Percentiles rank a stretch among this genome's conserved stretches.
Conservation (phyloP, 2,329 filamentous ascomycete genomes). For the Alternaria novae-zelandiae region DNA sequence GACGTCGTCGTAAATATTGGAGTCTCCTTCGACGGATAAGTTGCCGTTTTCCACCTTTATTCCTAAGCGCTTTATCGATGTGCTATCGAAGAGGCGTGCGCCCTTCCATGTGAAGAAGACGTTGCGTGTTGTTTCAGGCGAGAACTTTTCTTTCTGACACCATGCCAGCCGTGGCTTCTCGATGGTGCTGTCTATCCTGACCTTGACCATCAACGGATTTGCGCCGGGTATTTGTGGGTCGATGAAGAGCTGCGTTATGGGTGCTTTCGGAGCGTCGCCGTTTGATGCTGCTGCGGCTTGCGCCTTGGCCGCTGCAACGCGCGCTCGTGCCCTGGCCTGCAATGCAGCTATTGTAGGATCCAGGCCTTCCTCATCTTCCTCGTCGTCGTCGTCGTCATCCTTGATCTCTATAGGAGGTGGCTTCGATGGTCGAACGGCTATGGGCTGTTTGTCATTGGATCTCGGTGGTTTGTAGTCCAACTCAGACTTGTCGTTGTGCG, state of each 20-base stretch:
- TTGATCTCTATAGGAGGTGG: conserved; percentile 7
- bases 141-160: conserved; percentile 67
- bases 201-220: conserved; percentile 66
- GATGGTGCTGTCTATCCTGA: conserved; percentile 71
- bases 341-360: conserved; percentile 39
- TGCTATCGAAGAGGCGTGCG: conserved; percentile 74
- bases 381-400: conserved; percentile 26
- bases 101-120: conserved; percentile 83
- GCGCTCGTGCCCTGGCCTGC: conserved; percentile 32
- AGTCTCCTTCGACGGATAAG: conserved; percentile 45
- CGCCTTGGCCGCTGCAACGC: conserved; percentile 26
- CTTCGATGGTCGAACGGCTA: conserved; percentile 12
- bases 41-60: conserved; percentile 58
- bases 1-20: conserved; percentile 61
- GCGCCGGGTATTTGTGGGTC: conserved; percentile 69
- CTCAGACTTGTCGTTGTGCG: background rate
- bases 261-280: conserved; percentile 14
- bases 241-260: conserved; percentile 69
- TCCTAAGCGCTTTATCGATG: conserved; percentile 58
- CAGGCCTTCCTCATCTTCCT: conserved; percentile 35
- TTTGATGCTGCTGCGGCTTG: conserved; percentile 8
- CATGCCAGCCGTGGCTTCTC: conserved; percentile 72
- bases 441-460: background rate
- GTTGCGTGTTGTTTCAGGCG: conserved; percentile 56
- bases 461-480: background rate